A percentile compares a stretch with the other conserved stretches of the same genome.
These are phyloP conservation scores for Epithele typhae DNA, from an alignment of 768 basidiomycete species.

Conservation along the genomic window DNA sequence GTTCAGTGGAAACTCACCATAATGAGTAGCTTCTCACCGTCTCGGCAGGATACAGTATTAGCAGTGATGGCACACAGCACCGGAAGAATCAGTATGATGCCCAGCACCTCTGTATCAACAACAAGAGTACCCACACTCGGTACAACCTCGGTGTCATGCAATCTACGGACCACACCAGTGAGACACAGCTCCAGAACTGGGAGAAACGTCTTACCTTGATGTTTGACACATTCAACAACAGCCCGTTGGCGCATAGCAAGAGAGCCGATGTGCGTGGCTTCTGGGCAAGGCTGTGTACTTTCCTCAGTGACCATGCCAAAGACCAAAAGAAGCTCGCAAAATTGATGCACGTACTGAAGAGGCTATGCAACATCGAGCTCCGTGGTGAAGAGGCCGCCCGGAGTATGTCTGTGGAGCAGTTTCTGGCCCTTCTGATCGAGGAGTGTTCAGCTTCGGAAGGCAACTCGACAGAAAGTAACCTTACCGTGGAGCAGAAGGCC, in stretches of 20 bases:
- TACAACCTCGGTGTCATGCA: conserved; percentile 17
- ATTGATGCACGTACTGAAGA: conserved; percentile 10
- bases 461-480: conserved; percentile 6
- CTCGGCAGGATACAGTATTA: no score
- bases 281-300: conserved; percentile 16
- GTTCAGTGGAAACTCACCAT: neutral
- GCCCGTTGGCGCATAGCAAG: conserved; percentile 11
- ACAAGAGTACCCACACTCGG: neutral
- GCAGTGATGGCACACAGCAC: conserved; percentile 7
- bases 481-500: neutral
- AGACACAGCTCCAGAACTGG: conserved; percentile 23
- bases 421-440: conserved; percentile 4
- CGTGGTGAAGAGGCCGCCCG: neutral
- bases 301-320: conserved; percentile 26
- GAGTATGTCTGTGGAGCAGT: neutral
- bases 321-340: conserved; percentile 26
- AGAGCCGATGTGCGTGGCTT: conserved; percentile 14
- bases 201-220: conserved; percentile 10
- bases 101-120: neutral
- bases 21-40: neutral
- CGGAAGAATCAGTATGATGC: conserved; percentile 1
- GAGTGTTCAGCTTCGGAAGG: conserved; percentile 11
- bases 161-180: conserved; percentile 23
- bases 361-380: neutral
- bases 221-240: conserved; percentile 16